Base-by-base conservation (phyloP, 176 grass and related monocot genomes). In the Eragrostis nindensis region DNA sequence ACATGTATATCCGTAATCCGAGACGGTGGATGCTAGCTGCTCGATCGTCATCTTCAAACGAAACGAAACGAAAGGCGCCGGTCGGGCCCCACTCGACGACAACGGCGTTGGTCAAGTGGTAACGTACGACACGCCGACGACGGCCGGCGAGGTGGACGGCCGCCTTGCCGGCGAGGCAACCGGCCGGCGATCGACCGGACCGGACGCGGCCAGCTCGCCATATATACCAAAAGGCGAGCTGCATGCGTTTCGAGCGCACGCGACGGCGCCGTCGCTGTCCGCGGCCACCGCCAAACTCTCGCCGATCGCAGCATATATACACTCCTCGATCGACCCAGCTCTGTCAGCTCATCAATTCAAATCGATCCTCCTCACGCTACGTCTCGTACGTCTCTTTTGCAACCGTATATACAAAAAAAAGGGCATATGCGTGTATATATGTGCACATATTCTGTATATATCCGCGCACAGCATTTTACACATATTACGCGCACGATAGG, bases 101-200 rank as follows among this genome's bases (percentile, higher is more conserved):
- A 21, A 25, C 59, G 59, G 59, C 25, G 18, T 72, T 62, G 84
- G 36, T 32, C 71, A 62, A 80, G 76, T 50, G 62, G 61, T 21
- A 55, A 75, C 27, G 52, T 21, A 1, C 12, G 2, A 36, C 32
- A 36, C 32, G 32, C 32, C 32, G 32, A 36, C 32, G 32, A 36
- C 32, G 32, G 32, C 32, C 32, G 32, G 32, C 32, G 81, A 88
- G 64, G 82, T 55, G 78, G 89, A 88, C 86, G 73, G 17, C 15
- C 60, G 76, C 85, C 89, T 84, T 91, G 82, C 70, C 30, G 57
- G 43, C 49, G 11, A 81, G 86, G 89, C 64, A 69, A 81, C 69
- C 1, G 4, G 26, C 1, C 12, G 16, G 5, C 2, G n/a, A 21
- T 14, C 27, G 16, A 49, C 2, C 43, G 14, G 11, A 24, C 36